Conservation (phyloP, 345 rosid genomes). For the Brassica rapa region DNA sequence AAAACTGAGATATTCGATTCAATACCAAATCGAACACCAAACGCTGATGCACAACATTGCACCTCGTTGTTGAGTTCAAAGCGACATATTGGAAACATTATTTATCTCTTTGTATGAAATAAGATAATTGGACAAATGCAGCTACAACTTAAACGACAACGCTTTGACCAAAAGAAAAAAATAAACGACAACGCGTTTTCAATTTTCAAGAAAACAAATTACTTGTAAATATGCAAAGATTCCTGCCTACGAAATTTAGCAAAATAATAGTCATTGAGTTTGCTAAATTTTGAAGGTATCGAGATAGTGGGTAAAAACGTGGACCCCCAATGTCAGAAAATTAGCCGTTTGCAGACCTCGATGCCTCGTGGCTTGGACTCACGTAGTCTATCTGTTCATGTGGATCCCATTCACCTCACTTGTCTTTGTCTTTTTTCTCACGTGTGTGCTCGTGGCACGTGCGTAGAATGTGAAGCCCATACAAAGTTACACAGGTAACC, state of each 20-base stretch:
- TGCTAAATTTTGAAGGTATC: conserved; percentile 23
- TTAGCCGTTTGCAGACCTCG: conserved; percentile 28
- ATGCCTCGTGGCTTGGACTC: conserved; percentile 33
- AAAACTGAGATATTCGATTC: neutral
- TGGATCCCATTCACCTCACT: conserved; percentile 13
- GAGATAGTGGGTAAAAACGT: conserved; percentile 22
- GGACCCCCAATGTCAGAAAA: conserved; percentile 26
- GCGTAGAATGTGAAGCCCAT: neutral
- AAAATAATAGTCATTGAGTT: conserved; percentile 13
- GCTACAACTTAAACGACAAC: neutral
- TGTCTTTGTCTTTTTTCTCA: conserved; percentile 30
- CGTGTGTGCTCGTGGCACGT: conserved; percentile 30
- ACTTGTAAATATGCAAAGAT: conserved; percentile 9
- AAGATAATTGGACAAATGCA: neutral
- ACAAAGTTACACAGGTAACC: neutral
- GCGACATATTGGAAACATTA: neutral
- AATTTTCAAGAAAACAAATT: neutral
- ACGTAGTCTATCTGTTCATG: conserved; percentile 14
- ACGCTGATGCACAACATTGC: neutral
- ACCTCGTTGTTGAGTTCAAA: neutral
- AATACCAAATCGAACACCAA: too few species aligned
- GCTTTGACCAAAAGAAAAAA: neutral
- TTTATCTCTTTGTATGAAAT: neutral
- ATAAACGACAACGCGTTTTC: neutral
- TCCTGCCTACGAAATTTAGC: conserved; percentile 18